Evolutionary conservation across 2,329 filamentous ascomycete species (phyloP).

Genomic region (Leptographium galeiforme): DNA sequence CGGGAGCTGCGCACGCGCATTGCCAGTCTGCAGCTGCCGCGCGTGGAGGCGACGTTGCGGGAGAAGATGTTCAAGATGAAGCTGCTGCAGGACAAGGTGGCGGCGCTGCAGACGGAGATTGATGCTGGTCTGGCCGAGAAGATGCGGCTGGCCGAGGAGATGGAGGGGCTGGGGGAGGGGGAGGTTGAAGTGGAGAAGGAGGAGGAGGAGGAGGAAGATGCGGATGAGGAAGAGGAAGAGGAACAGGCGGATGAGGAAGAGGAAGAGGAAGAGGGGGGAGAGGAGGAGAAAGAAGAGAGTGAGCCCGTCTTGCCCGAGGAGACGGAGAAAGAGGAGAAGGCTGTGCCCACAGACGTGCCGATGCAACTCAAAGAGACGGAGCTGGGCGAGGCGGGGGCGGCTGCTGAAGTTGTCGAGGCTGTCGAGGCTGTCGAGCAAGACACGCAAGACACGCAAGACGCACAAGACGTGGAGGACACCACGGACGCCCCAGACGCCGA

Average conservation of each 20-base stretch:
- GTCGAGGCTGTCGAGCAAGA: too few relatives aligned
- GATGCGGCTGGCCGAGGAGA: constrained; percentile 18
- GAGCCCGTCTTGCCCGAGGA: not conserved
- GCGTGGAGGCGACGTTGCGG: constrained; percentile 23
- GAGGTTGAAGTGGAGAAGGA: not conserved
- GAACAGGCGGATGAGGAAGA: not conserved
- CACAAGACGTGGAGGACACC: not conserved
- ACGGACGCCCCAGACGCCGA: not conserved
- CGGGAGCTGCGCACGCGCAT: constrained; percentile 20
- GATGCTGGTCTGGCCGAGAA: constrained; percentile 21
- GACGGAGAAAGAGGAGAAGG: not conserved
- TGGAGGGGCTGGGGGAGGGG: constrained; percentile 23
- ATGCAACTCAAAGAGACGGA: too few relatives aligned
- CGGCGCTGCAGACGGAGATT: constrained; percentile 34
- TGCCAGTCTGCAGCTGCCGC: constrained; percentile 24
- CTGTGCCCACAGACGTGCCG: too few relatives aligned
- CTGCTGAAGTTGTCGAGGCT: too few relatives aligned
- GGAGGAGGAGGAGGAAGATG: not conserved
- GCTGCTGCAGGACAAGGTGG: constrained; percentile 31
- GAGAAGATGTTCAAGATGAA: constrained; percentile 34
- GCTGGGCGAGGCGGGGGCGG: too few relatives aligned
- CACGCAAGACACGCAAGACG: too few relatives aligned
- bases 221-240: not conserved
- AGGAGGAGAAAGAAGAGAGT: not conserved
- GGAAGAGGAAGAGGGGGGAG: not conserved